Evolutionary conservation across 2,329 filamentous ascomycete genomes (phyloP), one percentile per base, ranked within the genome.

Genomic region (Acephala macrosclerotiorum): DNA sequence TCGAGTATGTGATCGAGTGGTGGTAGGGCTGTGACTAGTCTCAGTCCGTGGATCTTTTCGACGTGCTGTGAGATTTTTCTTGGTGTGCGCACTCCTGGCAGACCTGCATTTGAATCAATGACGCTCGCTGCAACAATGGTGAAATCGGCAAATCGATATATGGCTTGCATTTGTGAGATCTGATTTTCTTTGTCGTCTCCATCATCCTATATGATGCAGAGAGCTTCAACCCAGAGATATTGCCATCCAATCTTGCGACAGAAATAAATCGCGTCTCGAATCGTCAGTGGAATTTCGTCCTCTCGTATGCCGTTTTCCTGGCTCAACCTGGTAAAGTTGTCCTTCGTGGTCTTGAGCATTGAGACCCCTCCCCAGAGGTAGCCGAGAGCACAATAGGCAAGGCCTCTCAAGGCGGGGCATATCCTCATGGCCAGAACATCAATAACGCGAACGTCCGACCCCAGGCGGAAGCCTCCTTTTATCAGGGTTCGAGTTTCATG

Each of bases 161-260:
- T 51, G 12, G 47, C 47, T 26, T 5, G 47, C 47, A 51, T 51
- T 2, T 26, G 6, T 22, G 47, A 51, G n/a, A 51, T 51, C 47
- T 51, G 47, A 26, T n/a, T 51, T 26, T 12, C 47, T 51, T 51
- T 51, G 47, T n/a, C 14, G 14, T 51, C 47, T 3, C 20, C 47
- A n/a, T 51, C 47, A n/a, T 51, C 47, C 47, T 20, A n/a, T 20
- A 51, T 51, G 25, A 51, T 51, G 36, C 36, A 40, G 18, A 40
- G 36, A 16, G 11, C 36, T 12, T 40, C 36, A 40, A 40, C 18
- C 3, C n/a, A 51, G 12, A 20, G 47, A 51, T 51, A 51, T 12
- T 51, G 47, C 25, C 14, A 22, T 6, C 14, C n/a, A 22, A 51
- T 51, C 3, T 26, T 20, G 2, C 47, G 47, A 51, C n/a, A 51